A percentile compares a stretch with the other conserved stretches of the same genome.
Conservation (phyloP, 257 asterid genomes). For the Forsythia suspensa region DNA sequence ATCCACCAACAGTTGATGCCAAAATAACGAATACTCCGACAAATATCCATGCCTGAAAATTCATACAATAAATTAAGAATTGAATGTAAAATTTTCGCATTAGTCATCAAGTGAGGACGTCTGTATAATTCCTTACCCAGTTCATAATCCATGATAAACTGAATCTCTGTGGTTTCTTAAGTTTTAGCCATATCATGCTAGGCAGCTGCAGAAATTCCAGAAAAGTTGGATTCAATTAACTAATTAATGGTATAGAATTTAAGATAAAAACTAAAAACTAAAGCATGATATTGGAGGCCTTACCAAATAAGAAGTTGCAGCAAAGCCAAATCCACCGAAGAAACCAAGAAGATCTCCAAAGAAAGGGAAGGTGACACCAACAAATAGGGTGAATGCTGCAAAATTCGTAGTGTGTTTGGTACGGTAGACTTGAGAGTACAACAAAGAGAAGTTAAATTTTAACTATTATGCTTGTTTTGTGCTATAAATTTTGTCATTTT, state of each 20-base stretch:
- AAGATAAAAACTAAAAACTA: not conserved
- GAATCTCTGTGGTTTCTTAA: slow-evolving; percentile 51
- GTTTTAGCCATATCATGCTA: slow-evolving; percentile 48
- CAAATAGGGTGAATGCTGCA: slow-evolving; percentile 54
- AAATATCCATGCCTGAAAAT: slow-evolving; percentile 53
- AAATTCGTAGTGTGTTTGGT: not conserved
- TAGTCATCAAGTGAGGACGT: not conserved
- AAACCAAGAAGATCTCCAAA: slow-evolving; percentile 68
- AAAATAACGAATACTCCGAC: slow-evolving; percentile 68
- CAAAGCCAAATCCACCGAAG: slow-evolving; percentile 68
- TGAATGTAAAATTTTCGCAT: not conserved
- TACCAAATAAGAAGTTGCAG: slow-evolving; percentile 61
- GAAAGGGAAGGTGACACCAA: slow-evolving; percentile 60
- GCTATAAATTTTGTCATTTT: not conserved
- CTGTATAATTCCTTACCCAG: slow-evolving; percentile 43
- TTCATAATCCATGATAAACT: slow-evolving; percentile 52
- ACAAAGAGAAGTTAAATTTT: not conserved
- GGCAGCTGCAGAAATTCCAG: slow-evolving; percentile 41
- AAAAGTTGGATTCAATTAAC: not conserved
- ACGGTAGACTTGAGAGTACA: not conserved
- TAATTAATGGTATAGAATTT: not conserved
- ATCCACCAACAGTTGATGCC: slow-evolving; percentile 84
- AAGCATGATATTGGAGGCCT: slow-evolving; percentile 13
- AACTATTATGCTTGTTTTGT: not conserved
- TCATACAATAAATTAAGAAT: not conserved